A percentile compares a stretch with the other conserved stretches of the same genome.
Evolutionary conservation across 2,329 filamentous ascomycete species (phyloP).

Genomic region (Penicillium sp.): DNA sequence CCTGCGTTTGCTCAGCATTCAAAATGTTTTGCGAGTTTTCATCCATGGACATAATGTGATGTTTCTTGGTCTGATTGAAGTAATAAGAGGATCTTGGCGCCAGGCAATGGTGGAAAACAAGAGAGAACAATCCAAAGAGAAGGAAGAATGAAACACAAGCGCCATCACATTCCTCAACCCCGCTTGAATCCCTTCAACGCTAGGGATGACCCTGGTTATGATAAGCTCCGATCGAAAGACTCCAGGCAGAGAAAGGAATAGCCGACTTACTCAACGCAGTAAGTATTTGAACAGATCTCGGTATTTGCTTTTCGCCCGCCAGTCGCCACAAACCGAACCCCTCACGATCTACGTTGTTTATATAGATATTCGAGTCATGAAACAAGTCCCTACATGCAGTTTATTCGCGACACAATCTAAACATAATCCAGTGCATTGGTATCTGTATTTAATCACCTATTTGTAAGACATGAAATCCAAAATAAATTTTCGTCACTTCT

Average conservation of each 20-base stretch:
- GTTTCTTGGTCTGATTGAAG: background rate
- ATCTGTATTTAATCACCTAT: conserved; percentile 12
- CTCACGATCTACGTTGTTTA: background rate
- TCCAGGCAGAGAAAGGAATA: background rate
- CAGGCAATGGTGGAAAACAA: background rate
- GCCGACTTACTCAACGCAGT: background rate
- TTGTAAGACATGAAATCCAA: conserved; percentile 13
- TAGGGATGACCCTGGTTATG: background rate
- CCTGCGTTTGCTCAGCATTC: background rate
- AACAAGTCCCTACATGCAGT: background rate
- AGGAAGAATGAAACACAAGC: no score
- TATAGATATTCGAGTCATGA: background rate
- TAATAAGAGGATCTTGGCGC: background rate
- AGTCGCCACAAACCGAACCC: background rate
- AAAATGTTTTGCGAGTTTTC: background rate
- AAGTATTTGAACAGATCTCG: background rate
- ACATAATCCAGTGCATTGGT: conserved; percentile 1
- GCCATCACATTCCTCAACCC: background rate
- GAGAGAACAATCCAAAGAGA: no score
- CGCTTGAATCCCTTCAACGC: background rate
- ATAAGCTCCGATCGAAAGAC: background rate
- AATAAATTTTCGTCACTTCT: conserved; percentile 18
- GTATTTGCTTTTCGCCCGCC: background rate
- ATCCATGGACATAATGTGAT: background rate
- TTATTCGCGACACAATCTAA: background rate